Conservation (phyloP, 495 filamentous ascomycete species). For the Penicillium argentinense region DNA sequence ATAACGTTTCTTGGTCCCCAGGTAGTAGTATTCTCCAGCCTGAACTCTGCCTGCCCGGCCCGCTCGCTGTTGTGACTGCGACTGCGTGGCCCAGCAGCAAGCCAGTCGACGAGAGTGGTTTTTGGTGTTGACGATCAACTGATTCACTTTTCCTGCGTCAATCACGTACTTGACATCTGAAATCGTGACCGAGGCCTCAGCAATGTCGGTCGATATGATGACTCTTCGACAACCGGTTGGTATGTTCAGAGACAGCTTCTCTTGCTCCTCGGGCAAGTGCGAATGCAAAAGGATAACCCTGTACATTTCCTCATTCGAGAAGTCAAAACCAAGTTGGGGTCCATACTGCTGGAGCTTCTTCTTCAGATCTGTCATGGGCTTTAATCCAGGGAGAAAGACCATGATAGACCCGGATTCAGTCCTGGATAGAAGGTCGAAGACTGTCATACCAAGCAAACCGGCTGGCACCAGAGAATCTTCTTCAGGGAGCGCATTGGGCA, state of each 20-base stretch:
- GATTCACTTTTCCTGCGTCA: conserved; percentile 55
- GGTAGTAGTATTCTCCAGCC: conserved; percentile 57
- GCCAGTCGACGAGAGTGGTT: conserved; percentile 44
- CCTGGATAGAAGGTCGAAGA: conserved; percentile 51
- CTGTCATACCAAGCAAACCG: conserved; percentile 45
- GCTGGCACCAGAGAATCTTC: conserved; percentile 50
- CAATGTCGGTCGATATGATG: conserved; percentile 60
- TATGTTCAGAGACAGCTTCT: conserved; percentile 43
- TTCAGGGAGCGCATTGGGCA: conserved; percentile 4
- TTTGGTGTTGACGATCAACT: conserved; percentile 48
- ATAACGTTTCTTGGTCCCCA: conserved; percentile 51
- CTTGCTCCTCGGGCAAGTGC: conserved; percentile 43
- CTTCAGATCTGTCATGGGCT: conserved; percentile 46
- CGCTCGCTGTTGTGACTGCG: conserved; percentile 55
- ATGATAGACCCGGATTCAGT: conserved; percentile 54
- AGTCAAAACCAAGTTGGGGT: conserved; percentile 39
- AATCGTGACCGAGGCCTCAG: conserved; percentile 61
- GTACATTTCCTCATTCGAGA: conserved; percentile 42
- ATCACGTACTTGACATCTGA: conserved; percentile 59
- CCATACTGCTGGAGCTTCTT: conserved; percentile 21
- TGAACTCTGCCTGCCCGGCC: conserved; percentile 60
- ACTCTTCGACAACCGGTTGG: conserved; percentile 54
- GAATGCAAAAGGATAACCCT: conserved; percentile 55
- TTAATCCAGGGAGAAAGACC: conserved; percentile 57
- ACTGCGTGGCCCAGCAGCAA: conserved; percentile 55